These are phyloP conservation scores for Cladophialophora bantiana DNA, from an alignment of 2,329 filamentous ascomycete species.

Conservation along the genomic window DNA sequence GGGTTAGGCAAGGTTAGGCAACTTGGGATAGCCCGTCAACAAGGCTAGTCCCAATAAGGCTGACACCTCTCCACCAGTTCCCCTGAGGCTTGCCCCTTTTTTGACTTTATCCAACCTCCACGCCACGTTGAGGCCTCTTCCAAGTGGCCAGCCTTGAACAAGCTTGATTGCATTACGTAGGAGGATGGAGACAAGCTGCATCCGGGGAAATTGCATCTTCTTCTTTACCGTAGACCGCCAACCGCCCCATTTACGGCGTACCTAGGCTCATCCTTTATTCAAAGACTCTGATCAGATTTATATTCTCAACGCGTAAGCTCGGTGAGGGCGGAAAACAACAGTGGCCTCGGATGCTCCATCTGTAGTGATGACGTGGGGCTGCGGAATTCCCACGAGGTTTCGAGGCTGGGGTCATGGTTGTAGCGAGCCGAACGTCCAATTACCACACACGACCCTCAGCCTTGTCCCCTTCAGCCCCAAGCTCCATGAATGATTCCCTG, in stretches of 20 bases:
- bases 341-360: not conserved
- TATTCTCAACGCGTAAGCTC: constrained; percentile 19
- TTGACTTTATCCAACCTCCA: constrained; percentile 9
- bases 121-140: not conserved
- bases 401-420: not conserved
- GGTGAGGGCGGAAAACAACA: constrained; percentile 6
- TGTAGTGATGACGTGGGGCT: not conserved
- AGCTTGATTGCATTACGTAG: constrained; percentile 24
- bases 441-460: constrained; percentile 11
- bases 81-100: constrained; percentile 22
- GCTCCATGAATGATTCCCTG: not conserved
- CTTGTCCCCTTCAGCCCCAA: constrained; percentile 14
- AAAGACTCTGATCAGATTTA: not conserved
- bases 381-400: not conserved
- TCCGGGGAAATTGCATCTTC: constrained; percentile 29
- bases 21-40: constrained; percentile 1
- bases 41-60: not conserved
- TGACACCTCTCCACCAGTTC: constrained; percentile 3
- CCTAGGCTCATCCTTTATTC: not conserved
- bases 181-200: constrained; percentile 5
- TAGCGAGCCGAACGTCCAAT: constrained; percentile 9
- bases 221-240: not conserved
- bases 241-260: not conserved
- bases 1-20: not conserved
- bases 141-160: constrained; percentile 11